phyloP scores from a whole-genome alignment of 2,329 filamentous ascomycete genomes.

The Leptosphaerulina australis region DNA sequence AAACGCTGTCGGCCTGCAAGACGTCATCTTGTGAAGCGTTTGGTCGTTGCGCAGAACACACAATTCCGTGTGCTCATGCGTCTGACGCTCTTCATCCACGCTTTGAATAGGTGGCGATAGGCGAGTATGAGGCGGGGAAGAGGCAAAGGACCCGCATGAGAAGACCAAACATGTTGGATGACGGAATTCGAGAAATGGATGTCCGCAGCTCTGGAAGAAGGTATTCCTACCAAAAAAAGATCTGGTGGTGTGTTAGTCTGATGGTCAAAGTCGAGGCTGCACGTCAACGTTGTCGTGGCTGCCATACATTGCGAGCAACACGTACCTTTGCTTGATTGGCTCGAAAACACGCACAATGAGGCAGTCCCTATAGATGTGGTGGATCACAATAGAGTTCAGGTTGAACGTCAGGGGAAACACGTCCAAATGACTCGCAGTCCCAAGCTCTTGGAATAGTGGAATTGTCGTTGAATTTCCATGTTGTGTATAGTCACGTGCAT shows the following conservation, averaged over 20 bases:
- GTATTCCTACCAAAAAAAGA: conserved; percentile 13
- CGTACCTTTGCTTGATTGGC: conserved; percentile 41
- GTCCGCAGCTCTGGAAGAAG: conserved; percentile 11
- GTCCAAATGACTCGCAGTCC: conserved; percentile 12
- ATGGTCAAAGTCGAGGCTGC: conserved; percentile 8
- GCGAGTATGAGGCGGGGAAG: conserved; percentile 12
- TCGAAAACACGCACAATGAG: conserved; percentile 20
- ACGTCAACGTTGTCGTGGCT: conserved; percentile 32
- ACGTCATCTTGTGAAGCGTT: conserved; percentile 20
- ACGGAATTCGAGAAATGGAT: conserved; percentile 10
- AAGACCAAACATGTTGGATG: conserved; percentile 20
- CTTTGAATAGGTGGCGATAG: neutral
- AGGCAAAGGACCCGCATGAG: conserved; percentile 5
- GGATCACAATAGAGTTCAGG: neutral
- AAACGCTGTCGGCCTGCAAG: conserved; percentile 25
- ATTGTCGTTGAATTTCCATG: conserved; percentile 1
- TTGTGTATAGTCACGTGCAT: conserved; percentile 5
- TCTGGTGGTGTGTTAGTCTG: neutral
- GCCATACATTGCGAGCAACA: conserved; percentile 27
- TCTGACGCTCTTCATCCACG: neutral
- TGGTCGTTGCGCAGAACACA: neutral
- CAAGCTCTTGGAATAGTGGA: conserved; percentile 13
- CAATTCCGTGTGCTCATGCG: conserved; percentile 7
- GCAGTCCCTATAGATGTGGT: conserved; percentile 13
- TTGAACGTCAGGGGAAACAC: conserved; percentile 13